Percentiles rank a stretch among this genome's conserved stretches.
These are phyloP conservation scores for Myxozyma neglecta DNA, from an alignment of 805 yeast genomes.

Conservation along the genomic window DNA sequence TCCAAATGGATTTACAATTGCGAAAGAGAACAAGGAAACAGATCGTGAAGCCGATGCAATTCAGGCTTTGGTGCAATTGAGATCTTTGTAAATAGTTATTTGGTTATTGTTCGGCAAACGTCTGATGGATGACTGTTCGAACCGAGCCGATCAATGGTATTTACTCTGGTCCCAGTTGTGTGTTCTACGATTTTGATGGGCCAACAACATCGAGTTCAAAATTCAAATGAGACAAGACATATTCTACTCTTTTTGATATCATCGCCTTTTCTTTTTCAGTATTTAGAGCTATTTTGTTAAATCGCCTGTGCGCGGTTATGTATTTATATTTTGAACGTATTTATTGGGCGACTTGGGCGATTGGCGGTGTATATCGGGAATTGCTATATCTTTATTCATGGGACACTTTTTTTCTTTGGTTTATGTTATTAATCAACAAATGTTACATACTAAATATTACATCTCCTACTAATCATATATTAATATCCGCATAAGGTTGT, in stretches of 20 bases:
- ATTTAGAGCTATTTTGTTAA: neutral
- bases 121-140: neutral
- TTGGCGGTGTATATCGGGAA: neutral
- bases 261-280: neutral
- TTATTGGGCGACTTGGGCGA: neutral
- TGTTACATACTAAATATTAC: neutral
- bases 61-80: constrained; percentile 31
- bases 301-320: neutral
- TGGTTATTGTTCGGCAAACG: neutral
- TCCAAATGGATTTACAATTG: neutral
- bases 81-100: constrained; percentile 30
- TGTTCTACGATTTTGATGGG: too few relatives aligned
- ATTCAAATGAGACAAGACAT: too few relatives aligned
- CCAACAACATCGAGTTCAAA: too few relatives aligned
- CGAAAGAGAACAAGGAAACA: neutral
- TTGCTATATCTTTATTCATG: neutral
- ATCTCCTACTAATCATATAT: too few relatives aligned
- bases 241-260: neutral
- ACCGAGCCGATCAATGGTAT: neutral
- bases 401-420: neutral
- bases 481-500: too few relatives aligned
- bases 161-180: too few relatives aligned
- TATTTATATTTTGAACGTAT: neutral
- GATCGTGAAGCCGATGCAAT: constrained; percentile 33
- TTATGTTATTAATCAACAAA: neutral